Conservation (phyloP, 257 asterid genomes). For the Asclepias syriaca region DNA sequence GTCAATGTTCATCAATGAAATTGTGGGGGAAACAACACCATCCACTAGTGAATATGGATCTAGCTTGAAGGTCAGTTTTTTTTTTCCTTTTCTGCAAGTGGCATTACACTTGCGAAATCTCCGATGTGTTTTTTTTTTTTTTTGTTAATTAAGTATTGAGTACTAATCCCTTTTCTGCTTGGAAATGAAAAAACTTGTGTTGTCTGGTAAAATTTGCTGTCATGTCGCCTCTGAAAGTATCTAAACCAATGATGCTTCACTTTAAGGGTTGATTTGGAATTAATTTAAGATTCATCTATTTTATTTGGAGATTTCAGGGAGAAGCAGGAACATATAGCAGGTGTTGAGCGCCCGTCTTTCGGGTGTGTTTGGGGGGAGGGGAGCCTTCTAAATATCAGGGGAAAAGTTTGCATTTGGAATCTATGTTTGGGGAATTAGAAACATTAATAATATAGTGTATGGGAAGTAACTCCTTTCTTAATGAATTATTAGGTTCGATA, state of each 20-base stretch:
- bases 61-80: constrained; percentile 52
- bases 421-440: too few relatives aligned
- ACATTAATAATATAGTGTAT: too few relatives aligned
- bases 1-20: constrained; percentile 48
- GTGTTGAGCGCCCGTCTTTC: too few relatives aligned
- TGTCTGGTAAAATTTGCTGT: not conserved
- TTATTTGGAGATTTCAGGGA: not conserved
- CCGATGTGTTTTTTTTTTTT: too few relatives aligned
- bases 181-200: not conserved
- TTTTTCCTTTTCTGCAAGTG: not conserved
- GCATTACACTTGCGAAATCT: not conserved
- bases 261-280: not conserved
- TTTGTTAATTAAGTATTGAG: not conserved
- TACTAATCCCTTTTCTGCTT: not conserved
- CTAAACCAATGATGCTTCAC: not conserved
- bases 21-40: constrained; percentile 47
- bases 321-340: not conserved
- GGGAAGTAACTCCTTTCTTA: too few relatives aligned
- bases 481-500: not conserved
- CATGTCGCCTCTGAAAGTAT: not conserved
- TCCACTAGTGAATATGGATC: constrained; percentile 73
- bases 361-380: not conserved
- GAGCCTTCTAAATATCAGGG: not conserved
- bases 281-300: not conserved
- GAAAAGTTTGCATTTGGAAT: too few relatives aligned